phyloP scores from a whole-genome alignment of 495 filamentous ascomycete species.

The Aspergillus funiculosus region DNA sequence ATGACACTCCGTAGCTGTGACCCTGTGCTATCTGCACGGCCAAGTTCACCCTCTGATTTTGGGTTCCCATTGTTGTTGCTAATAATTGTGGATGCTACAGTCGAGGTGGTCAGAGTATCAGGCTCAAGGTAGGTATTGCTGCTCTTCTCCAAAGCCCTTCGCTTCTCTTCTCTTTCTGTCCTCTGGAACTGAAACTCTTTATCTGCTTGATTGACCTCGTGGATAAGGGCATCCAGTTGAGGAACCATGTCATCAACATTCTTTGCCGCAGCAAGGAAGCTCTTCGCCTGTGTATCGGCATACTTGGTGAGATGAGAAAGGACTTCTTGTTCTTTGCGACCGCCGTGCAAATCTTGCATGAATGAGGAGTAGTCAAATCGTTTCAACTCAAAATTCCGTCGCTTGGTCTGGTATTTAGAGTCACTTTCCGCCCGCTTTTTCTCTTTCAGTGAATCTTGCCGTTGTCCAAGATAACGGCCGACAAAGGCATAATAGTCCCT shows the following conservation, averaged over 20 bases:
- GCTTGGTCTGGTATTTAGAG: conserved; percentile 90
- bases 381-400: conserved; percentile 90
- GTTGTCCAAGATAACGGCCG: conserved; percentile 86
- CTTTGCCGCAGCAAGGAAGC: conserved; percentile 73
- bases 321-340: conserved; percentile 95
- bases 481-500: conserved; percentile 96
- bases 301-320: conserved; percentile 93
- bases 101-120: conserved; percentile 40
- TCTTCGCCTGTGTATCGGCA: conserved; percentile 82
- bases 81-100: conserved; percentile 22
- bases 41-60: conserved; percentile 59
- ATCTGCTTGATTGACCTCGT: conserved; percentile 83
- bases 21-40: conserved; percentile 64
- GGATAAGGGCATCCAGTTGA: conserved; percentile 84
- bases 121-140: conserved; percentile 76
- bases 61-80: conserved; percentile 33
- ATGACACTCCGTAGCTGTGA: conserved; percentile 53
- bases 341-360: conserved; percentile 97
- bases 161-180: conserved; percentile 89
- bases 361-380: conserved; percentile 99
- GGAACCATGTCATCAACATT: conserved; percentile 85
- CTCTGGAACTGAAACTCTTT: conserved; percentile 93
- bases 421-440: conserved; percentile 95
- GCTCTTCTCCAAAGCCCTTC: conserved; percentile 82
- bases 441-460: conserved; percentile 91